Base-by-base conservation (phyloP, 2,329 filamentous ascomycete species). In the Ceratocystis smalleyi region DNA sequence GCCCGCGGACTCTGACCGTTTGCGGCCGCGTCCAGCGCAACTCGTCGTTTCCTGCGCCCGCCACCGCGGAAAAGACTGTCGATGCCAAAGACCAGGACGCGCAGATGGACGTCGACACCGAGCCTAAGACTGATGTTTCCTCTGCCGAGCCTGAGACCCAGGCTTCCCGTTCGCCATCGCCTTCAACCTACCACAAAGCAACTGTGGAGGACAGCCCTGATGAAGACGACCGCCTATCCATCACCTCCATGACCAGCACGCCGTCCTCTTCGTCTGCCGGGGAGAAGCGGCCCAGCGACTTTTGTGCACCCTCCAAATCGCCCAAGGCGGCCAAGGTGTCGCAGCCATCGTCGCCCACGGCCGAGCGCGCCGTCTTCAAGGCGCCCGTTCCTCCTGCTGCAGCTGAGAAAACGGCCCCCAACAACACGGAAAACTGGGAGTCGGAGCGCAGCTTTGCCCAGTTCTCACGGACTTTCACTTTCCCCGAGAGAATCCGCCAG, bases 401-500 rank as follows among this genome's bases (percentile, higher is more conserved):
- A 1, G 10, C 43, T 19, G 32, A 57, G 32, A 47, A 49, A 10
- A 43, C 57, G 19, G 10, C 19, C 19, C 22, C 63, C 19, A n/a
- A 59, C 8, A 30, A 64, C 17, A 35, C 27, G 7, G 45, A 27
- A 30, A 49, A 68, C 64, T 66, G 64, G 62, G 49, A 35, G 30
- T 45, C 59, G 30, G 85, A 88, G 75, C 83, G 84, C 69, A 80
- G 78, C 67, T 75, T 85, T 64, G 85, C 85, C 72, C 79, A 84
- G 69, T 89, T 89, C 75, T 78, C 81, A 60, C 81, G 86, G 68
- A 82, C 78, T 66, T 89, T 89, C 76, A 81, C 77, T 72, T 88
- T 89, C 76, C 83, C 85, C 0, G 74, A 74, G 63, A 80, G 80
- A 35, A 79, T 89, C 67, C 82, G 87, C 70, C 79, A 82, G 69